These are phyloP conservation scores for Neonectria faginata DNA, from an alignment of 2,329 filamentous ascomycete species.

Conservation along the genomic window DNA sequence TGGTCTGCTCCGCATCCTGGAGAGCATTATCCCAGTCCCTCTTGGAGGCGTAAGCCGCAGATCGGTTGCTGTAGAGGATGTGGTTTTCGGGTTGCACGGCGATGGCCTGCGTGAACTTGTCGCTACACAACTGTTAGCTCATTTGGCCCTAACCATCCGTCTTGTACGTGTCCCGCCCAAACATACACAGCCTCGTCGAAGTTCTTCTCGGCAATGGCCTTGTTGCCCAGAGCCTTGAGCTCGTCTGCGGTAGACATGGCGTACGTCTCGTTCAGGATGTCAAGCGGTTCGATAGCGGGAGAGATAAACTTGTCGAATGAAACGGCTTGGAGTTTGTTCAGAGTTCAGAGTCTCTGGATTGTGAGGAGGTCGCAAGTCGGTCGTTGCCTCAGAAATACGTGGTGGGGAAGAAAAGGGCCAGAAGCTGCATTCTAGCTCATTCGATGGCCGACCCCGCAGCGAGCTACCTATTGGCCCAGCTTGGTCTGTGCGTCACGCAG, in stretches of 20 bases:
- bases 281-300: conserved; percentile 13
- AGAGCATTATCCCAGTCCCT: conserved; percentile 88
- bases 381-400: conserved; percentile 41
- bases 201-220: conserved; percentile 97
- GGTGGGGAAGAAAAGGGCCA: conserved; percentile 49
- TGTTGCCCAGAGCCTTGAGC: conserved; percentile 98
- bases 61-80: conserved; percentile 98
- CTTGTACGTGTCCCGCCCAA: conserved; percentile 9
- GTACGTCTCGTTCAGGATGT: conserved; percentile 17
- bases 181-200: conserved; percentile 95
- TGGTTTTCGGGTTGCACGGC: conserved; percentile 89
- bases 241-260: conserved; percentile 74
- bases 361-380: conserved; percentile 32
- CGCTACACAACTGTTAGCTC: conserved; percentile 63
- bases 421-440: conserved; percentile 57
- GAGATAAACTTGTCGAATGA: conserved; percentile 23
- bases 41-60: conserved; percentile 87
- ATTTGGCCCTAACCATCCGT: conserved; percentile 8
- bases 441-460: conserved; percentile 52
- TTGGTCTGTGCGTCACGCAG: conserved; percentile 31
- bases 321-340: conserved; percentile 23
- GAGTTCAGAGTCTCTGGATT: conserved; percentile 30
- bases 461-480: conserved; percentile 47
- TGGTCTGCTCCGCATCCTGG: conserved; percentile 92
- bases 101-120: conserved; percentile 95